Percentiles rank a stretch among this genome's conserved stretches.
These are phyloP conservation scores for Suillus discolor DNA, from an alignment of 768 basidiomycete species.

Conservation along the genomic window DNA sequence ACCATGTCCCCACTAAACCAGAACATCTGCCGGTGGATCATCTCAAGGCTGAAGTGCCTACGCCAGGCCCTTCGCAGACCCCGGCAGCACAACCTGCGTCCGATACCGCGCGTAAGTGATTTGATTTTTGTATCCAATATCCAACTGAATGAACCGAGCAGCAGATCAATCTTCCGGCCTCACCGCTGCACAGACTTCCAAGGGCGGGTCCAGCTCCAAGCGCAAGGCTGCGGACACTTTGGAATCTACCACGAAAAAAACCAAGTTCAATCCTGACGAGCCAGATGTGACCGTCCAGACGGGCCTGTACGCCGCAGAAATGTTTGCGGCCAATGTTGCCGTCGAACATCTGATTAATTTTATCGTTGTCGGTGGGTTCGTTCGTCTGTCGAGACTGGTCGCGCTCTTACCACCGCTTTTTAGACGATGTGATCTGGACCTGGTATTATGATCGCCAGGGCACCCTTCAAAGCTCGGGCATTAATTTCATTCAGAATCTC, in stretches of 20 bases:
- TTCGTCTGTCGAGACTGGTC: not conserved
- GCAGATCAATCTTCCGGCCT: not conserved
- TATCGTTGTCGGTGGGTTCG: not conserved
- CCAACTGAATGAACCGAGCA: not conserved
- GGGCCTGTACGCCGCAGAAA: not conserved
- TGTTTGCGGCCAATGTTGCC: not conserved
- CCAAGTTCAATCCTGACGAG: not conserved
- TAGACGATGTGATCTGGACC: conserved; percentile 7
- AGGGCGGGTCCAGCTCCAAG: not conserved
- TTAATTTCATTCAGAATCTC: not conserved
- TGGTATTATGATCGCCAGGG: conserved; percentile 6
- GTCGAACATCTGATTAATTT: not conserved
- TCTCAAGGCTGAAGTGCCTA: too few species aligned
- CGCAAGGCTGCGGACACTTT: not conserved
- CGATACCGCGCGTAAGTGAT: not conserved
- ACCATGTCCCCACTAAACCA: too few species aligned
- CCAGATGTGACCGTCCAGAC: not conserved
- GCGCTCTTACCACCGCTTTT: not conserved
- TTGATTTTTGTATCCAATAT: too few species aligned
- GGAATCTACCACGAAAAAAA: not conserved
- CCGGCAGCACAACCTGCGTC: not conserved
- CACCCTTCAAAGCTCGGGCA: not conserved
- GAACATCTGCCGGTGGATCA: too few species aligned
- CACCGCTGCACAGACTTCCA: not conserved
- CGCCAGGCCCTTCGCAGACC: too few species aligned